Conservation (phyloP, 192 early-diverging fungal genomes). For the Coemansia sp. region DNA sequence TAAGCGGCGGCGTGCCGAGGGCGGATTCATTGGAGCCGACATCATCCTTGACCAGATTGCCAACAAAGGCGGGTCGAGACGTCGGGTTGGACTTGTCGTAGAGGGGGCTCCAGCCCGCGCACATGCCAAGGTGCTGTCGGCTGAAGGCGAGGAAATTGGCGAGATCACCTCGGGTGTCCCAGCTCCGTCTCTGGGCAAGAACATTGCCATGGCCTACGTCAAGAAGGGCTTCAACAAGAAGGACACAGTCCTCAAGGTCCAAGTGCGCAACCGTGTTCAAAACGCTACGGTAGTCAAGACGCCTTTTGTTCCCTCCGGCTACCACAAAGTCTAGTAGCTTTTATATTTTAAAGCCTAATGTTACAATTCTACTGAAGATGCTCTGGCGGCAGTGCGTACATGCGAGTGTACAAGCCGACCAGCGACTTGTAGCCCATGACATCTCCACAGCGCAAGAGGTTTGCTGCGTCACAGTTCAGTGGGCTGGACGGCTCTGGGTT, state of each 20-base stretch:
- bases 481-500: constrained; percentile 88
- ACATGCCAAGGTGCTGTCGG: constrained; percentile 64
- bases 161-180: constrained; percentile 92
- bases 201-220: constrained; percentile 98
- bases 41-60: constrained; percentile 81
- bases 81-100: constrained; percentile 87
- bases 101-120: constrained; percentile 92
- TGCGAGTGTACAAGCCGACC: constrained; percentile 77
- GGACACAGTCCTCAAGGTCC: constrained; percentile 88
- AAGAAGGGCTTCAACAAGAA: constrained; percentile 83
- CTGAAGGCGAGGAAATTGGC: constrained; percentile 67
- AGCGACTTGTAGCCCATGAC: constrained; percentile 81
- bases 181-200: constrained; percentile 86
- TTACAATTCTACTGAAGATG: background rate
- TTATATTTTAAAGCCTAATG: background rate
- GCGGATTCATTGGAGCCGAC: constrained; percentile 88
- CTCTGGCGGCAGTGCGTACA: constrained; percentile 57
- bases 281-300: constrained; percentile 86
- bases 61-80: constrained; percentile 69
- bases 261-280: constrained; percentile 83
- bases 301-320: constrained; percentile 88
- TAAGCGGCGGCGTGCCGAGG: constrained; percentile 82
- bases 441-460: constrained; percentile 86
- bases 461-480: constrained; percentile 94
- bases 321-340: constrained; percentile 59